phyloP scores from a whole-genome alignment of 805 yeast species.

The Saturnispora saitoi region DNA sequence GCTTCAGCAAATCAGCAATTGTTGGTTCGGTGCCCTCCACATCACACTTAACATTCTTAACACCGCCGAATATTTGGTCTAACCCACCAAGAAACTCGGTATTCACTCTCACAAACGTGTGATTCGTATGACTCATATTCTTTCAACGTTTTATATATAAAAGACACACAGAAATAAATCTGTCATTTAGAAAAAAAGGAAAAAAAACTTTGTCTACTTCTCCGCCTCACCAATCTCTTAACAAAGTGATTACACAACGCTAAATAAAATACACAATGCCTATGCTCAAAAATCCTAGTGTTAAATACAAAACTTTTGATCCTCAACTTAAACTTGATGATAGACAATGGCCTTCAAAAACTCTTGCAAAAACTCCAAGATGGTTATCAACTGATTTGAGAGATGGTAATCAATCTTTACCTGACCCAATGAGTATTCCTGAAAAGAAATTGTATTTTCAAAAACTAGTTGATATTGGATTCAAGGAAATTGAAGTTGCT shows the following conservation, averaged over 20 bases:
- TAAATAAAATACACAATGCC: slow-evolving; percentile 13
- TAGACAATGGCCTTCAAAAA: slow-evolving; percentile 62
- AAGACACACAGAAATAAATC: neutral
- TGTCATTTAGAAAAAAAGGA: neutral
- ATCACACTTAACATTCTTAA: slow-evolving; percentile 42
- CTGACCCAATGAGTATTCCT: slow-evolving; percentile 79
- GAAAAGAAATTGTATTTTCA: slow-evolving; percentile 66
- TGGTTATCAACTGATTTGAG: slow-evolving; percentile 80
- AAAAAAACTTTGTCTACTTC: neutral
- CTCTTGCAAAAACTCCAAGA: slow-evolving; percentile 57
- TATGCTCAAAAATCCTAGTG: slow-evolving; percentile 51
- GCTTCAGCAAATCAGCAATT: slow-evolving; percentile 44
- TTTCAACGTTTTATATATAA: neutral
- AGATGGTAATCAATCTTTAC: slow-evolving; percentile 79
- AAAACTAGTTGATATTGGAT: slow-evolving; percentile 63
- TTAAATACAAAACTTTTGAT: slow-evolving; percentile 51
- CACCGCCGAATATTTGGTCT: slow-evolving; percentile 63
- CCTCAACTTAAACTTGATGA: slow-evolving; percentile 45
- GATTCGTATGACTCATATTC: slow-evolving; percentile 2
- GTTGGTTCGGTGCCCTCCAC: slow-evolving; percentile 28
- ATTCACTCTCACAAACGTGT: slow-evolving; percentile 27
- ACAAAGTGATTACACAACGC: neutral
- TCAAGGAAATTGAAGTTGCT: slow-evolving; percentile 77
- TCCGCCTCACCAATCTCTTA: neutral
- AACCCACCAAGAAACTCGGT: slow-evolving; percentile 66